Evolutionary conservation across 2,329 filamentous ascomycete genomes (phyloP), one percentile per base, ranked within the genome.

Genomic region (Aspergillus sp.): DNA sequence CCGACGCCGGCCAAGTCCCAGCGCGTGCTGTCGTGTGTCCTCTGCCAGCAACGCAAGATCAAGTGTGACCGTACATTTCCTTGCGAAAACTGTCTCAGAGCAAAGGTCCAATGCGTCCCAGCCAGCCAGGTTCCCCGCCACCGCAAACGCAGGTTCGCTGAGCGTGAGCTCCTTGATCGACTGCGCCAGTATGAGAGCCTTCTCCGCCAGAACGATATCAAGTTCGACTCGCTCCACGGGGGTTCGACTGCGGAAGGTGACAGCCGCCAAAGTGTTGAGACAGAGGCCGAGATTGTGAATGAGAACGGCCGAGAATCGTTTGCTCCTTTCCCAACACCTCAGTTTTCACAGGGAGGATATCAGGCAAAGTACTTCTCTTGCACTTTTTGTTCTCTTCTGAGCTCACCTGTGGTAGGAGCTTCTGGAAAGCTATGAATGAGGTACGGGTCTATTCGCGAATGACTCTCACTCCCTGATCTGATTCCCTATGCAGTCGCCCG

Each of bases 11-110:
- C 15, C 23, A 41, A 52, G 60, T 22, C 64, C 13, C 38, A 50
- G 23, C 68, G 72, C 15, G 60, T 68, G 3, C 63, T 73, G 13
- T 68, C 85, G 43, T 94, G 91, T 70, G 83, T 91, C 15, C 82
- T 88, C 22, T 94, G 91, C 71, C 90, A 93, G 72, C 89, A 91
- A 73, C 86, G 89, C 63, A 92, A 92, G 74, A 84, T 92, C 47
- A 88, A 88, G 62, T 92, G 90, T 75, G 87, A 92, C 75, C 89
- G 89, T 76, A 86, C 84, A 68, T 88, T 88, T 75, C 90, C 90
- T 17, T 92, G 90, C 71, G 81, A 84, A 69, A 89, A 89, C 75
- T 92, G 90, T 71, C 79, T 87, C 72, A 89, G 85, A 75, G 83
- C 85, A 56, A 78, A 82, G 23, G 83, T 83, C 34, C 84, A 90